Evolutionary conservation across 148 eudicot genomes (phyloP).

Genomic region (Camellia japonica): DNA sequence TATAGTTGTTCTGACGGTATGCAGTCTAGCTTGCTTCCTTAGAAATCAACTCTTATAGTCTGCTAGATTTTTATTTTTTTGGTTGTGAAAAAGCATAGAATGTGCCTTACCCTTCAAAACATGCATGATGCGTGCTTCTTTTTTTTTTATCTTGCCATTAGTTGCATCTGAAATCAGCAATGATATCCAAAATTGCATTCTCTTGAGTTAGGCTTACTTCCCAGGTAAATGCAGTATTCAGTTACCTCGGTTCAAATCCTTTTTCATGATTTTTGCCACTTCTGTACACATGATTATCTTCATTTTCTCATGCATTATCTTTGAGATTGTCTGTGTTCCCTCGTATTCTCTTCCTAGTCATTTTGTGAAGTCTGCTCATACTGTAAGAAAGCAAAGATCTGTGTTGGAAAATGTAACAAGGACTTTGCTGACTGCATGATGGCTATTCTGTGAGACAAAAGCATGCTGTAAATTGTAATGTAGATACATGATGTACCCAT

Average conservation of each 20-base stretch:
- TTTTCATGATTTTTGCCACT: neutral
- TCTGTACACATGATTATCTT: neutral
- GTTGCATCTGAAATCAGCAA: neutral
- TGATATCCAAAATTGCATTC: neutral
- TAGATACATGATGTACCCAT: no score
- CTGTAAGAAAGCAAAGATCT: no score
- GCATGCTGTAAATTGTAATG: no score
- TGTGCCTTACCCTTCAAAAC: neutral
- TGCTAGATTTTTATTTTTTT: neutral
- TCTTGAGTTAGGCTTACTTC: neutral
- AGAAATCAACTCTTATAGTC: neutral
- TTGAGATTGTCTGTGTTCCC: neutral
- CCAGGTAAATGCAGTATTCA: neutral
- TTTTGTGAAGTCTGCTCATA: neutral
- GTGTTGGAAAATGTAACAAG: no score
- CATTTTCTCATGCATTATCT: no score
- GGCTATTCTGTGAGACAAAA: no score
- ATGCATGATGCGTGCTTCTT: neutral
- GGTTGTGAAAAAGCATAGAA: neutral
- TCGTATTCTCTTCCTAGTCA: neutral
- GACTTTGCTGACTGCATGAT: no score
- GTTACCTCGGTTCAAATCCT: neutral
- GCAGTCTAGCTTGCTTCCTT: conserved; percentile 22
- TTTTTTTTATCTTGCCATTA: neutral
- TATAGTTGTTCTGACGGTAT: conserved; percentile 93